Percentiles rank a stretch among this genome's conserved stretches.
Evolutionary conservation across 2,329 filamentous ascomycete species (phyloP).

Genomic region (Fusarium stilboides): DNA sequence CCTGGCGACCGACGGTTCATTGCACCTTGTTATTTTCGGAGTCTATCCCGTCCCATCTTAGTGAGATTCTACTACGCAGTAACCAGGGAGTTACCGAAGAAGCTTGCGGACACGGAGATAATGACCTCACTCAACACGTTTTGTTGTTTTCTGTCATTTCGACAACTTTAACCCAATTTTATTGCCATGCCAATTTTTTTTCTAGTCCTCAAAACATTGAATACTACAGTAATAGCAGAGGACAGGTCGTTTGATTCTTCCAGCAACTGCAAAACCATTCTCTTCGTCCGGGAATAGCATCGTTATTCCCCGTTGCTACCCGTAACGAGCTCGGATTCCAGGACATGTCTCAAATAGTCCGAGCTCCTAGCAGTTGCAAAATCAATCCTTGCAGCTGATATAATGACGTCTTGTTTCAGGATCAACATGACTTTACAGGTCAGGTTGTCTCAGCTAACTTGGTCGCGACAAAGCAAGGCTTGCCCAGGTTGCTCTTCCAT

Average conservation of each 20-base stretch:
- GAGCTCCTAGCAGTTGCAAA: slow-evolving; percentile 4
- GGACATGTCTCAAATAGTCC: slow-evolving; percentile 24
- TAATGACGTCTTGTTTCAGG: slow-evolving; percentile 45
- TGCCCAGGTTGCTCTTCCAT: slow-evolving; percentile 19
- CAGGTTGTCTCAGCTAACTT: slow-evolving; percentile 33
- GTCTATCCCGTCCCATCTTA: slow-evolving; percentile 5
- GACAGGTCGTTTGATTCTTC: background rate
- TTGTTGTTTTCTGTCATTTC: background rate
- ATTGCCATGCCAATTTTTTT: background rate
- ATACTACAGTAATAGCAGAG: background rate
- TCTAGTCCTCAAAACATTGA: background rate
- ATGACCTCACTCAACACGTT: background rate
- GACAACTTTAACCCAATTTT: background rate
- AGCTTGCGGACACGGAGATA: background rate
- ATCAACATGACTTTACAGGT: slow-evolving; percentile 24
- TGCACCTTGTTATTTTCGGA: slow-evolving; percentile 15
- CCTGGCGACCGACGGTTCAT: slow-evolving; percentile 30
- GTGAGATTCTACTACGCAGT: slow-evolving; percentile 1
- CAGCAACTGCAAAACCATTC: background rate
- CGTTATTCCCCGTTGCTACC: slow-evolving; percentile 34
- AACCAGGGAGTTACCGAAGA: background rate
- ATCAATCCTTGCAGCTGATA: slow-evolving; percentile 23
- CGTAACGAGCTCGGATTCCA: slow-evolving; percentile 36
- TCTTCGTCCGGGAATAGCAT: slow-evolving; percentile 12
- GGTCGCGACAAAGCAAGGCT: background rate